These are phyloP conservation scores for Penicillium sp. DNA, from an alignment of 2,329 filamentous ascomycete species.

Conservation along the genomic window DNA sequence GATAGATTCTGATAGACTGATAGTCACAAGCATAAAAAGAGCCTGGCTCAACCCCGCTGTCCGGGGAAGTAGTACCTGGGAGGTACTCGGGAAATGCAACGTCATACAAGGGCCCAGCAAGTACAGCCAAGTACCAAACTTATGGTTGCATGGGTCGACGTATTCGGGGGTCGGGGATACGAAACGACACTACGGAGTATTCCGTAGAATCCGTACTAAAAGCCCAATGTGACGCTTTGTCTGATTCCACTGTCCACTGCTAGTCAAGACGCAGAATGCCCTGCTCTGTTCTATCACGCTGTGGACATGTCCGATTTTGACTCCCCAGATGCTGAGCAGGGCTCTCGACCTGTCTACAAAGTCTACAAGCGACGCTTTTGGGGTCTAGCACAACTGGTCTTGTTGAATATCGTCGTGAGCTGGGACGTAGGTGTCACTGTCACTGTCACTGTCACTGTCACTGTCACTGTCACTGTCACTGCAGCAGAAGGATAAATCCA, in stretches of 20 bases:
- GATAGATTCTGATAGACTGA: too few species aligned
- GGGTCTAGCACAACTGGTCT: constrained; percentile 73
- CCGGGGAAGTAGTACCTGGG: background rate
- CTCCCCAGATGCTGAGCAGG: constrained; percentile 11
- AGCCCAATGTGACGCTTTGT: background rate
- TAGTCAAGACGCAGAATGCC: background rate
- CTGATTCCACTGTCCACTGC: background rate
- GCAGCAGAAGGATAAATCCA: background rate
- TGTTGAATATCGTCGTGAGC: constrained; percentile 88
- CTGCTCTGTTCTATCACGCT: background rate
- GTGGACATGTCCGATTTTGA: constrained; percentile 9
- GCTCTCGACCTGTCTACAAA: constrained; percentile 39
- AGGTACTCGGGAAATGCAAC: background rate
- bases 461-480: too few species aligned
- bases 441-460: too few species aligned
- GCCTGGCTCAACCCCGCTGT: background rate
- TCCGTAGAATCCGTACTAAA: too few species aligned
- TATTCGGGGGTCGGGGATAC: background rate
- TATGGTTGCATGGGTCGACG: background rate
- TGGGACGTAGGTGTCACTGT: constrained; percentile 86
- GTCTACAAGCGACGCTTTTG: constrained; percentile 88
- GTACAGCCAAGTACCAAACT: constrained; percentile 5
- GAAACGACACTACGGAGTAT: background rate
- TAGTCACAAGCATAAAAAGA: background rate
- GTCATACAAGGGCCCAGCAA: background rate